phyloP scores from a whole-genome alignment of 2,329 filamentous ascomycete genomes.

The Penicillium sclerotigenum region DNA sequence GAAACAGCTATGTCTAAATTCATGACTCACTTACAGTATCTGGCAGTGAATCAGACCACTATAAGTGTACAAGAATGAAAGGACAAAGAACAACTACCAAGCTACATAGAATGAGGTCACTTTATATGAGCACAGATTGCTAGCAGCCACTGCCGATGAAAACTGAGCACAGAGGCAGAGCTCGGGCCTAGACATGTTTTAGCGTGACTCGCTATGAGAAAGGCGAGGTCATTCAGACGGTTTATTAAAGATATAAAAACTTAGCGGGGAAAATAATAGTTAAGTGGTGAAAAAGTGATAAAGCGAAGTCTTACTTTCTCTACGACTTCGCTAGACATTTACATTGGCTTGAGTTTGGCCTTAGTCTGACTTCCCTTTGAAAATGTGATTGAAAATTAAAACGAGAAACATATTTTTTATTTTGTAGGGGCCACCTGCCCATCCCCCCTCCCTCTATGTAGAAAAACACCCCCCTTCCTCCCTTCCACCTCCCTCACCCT shows the following conservation, averaged over 20 bases:
- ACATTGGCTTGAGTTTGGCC: background rate
- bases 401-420: slow-evolving; percentile 3
- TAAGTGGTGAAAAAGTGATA: background rate
- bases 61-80: background rate
- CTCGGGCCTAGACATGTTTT: too few species aligned
- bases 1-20: too few species aligned
- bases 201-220: too few species aligned
- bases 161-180: background rate
- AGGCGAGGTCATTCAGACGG: too few species aligned
- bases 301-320: background rate
- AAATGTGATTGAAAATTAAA: background rate
- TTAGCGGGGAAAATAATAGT: background rate
- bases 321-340: background rate
- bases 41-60: background rate
- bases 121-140: background rate
- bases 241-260: background rate
- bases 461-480: background rate
- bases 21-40: background rate
- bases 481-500: background rate
- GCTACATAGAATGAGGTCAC: background rate
- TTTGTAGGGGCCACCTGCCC: background rate
- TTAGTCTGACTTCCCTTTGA: background rate
- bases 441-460: background rate
- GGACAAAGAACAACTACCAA: background rate
- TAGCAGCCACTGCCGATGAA: too few species aligned